Percentiles rank a stretch among this genome's conserved stretches.
Evolutionary conservation across 23 red algal genomes (phyloP).

Genomic region (Gracilaria caudata): DNA sequence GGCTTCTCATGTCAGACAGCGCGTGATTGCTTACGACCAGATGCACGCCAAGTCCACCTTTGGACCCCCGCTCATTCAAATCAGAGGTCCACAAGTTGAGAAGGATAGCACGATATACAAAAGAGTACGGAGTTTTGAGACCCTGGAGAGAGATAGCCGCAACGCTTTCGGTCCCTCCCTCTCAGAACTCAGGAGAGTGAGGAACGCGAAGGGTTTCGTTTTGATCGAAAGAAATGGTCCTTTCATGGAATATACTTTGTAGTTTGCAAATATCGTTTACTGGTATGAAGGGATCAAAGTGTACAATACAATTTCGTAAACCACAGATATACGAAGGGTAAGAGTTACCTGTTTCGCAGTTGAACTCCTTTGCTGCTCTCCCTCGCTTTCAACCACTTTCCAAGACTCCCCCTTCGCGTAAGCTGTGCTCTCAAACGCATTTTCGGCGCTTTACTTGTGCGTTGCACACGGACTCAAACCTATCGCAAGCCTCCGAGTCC

Average conservation of each 20-base stretch:
- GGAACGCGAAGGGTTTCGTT: conserved; percentile 25
- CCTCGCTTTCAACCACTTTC: too few relatives aligned
- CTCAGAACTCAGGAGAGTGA: conserved; percentile 11
- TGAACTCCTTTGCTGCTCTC: too few relatives aligned
- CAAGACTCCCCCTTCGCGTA: too few relatives aligned
- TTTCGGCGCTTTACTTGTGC: too few relatives aligned
- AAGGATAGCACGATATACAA: conserved; percentile 19
- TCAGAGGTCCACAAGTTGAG: neutral
- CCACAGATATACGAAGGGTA: too few relatives aligned
- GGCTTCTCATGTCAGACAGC: neutral
- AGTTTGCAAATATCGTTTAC: neutral
- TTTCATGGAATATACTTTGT: conserved; percentile 20
- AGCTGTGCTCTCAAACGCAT: too few relatives aligned
- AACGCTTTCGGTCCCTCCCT: conserved; percentile 6
- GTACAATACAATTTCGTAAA: conserved; percentile 10
- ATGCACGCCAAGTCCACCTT: conserved; percentile 28
- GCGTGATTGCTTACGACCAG: conserved; percentile 10
- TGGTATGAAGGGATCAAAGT: neutral
- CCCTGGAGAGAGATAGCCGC: neutral
- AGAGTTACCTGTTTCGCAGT: too few relatives aligned
- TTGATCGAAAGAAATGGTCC: conserved; percentile 32
- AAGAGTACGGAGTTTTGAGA: conserved; percentile 32
- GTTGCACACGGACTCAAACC: too few relatives aligned
- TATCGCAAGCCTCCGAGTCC: too few relatives aligned
- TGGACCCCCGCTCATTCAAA: conserved; percentile 13